Evolutionary conservation across 306 rosid species (phyloP).

Genomic region (Amphicarpaea edgeworthii): DNA sequence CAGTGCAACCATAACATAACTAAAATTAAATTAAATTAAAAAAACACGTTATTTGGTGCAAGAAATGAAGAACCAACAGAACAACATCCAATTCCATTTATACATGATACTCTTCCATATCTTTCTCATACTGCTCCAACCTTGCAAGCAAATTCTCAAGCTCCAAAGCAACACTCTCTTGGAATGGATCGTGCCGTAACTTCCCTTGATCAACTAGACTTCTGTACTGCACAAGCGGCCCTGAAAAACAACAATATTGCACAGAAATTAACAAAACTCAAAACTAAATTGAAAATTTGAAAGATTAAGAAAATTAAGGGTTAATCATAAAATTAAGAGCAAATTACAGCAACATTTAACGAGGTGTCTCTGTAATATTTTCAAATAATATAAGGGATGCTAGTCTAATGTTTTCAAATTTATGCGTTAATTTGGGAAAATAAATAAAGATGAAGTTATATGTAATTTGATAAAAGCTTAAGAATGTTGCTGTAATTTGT

Average conservation of each 20-base stretch:
- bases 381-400: no score
- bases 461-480: no score
- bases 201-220: conserved; percentile 78
- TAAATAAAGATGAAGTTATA: no score
- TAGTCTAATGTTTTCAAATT: no score
- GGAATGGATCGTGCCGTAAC: conserved; percentile 84
- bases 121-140: conserved; percentile 86
- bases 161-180: conserved; percentile 76
- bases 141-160: conserved; percentile 81
- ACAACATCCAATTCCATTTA: conserved; percentile 3
- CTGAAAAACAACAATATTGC: conserved; percentile 52
- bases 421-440: no score
- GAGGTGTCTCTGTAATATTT: no score
- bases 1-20: background rate
- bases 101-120: conserved; percentile 91
- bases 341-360: no score
- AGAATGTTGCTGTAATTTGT: no score
- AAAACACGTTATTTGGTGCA: background rate
- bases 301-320: background rate
- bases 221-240: conserved; percentile 70
- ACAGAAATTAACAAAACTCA: background rate
- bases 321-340: background rate
- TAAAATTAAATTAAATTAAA: no score
- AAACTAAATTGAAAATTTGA: background rate
- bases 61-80: background rate